phyloP scores from a whole-genome alignment of 495 filamentous ascomycete genomes.

The Xylaria castorea region DNA sequence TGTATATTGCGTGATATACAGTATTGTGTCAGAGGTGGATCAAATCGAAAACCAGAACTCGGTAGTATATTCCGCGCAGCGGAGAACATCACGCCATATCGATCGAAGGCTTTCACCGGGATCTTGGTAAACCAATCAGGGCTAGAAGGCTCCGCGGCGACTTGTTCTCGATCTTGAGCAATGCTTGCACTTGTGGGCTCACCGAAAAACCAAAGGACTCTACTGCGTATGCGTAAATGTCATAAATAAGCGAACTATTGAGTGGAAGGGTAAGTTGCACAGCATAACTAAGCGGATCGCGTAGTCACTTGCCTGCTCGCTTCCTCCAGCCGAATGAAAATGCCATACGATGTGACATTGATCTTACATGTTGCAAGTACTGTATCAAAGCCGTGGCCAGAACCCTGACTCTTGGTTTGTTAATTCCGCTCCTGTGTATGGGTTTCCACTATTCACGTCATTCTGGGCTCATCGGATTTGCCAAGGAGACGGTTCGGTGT shows the following conservation, averaged over 20 bases:
- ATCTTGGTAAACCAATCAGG: neutral
- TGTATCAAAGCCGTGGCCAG: neutral
- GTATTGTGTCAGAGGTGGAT: neutral
- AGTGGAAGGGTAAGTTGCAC: slow-evolving; percentile 12
- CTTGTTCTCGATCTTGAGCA: neutral
- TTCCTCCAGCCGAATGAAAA: neutral
- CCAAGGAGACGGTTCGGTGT: slow-evolving; percentile 22
- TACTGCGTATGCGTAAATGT: too few relatives aligned
- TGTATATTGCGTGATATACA: slow-evolving; percentile 4
- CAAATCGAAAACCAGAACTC: slow-evolving; percentile 7
- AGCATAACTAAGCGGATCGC: slow-evolving; percentile 4
- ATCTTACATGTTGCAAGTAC: slow-evolving; percentile 4
- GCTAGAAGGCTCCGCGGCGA: neutral
- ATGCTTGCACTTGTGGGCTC: slow-evolving; percentile 1
- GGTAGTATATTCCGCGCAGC: neutral
- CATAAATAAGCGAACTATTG: slow-evolving; percentile 8
- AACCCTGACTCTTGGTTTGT: neutral
- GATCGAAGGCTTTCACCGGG: slow-evolving; percentile 13
- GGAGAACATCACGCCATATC: slow-evolving; percentile 14
- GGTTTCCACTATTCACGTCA: neutral
- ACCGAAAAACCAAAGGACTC: neutral
- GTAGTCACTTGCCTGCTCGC: slow-evolving; percentile 5
- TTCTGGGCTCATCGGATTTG: slow-evolving; percentile 2
- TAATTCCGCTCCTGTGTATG: neutral
- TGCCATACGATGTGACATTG: neutral